phyloP scores from a whole-genome alignment of 768 basidiomycete genomes.

The Boletus speciosus region DNA sequence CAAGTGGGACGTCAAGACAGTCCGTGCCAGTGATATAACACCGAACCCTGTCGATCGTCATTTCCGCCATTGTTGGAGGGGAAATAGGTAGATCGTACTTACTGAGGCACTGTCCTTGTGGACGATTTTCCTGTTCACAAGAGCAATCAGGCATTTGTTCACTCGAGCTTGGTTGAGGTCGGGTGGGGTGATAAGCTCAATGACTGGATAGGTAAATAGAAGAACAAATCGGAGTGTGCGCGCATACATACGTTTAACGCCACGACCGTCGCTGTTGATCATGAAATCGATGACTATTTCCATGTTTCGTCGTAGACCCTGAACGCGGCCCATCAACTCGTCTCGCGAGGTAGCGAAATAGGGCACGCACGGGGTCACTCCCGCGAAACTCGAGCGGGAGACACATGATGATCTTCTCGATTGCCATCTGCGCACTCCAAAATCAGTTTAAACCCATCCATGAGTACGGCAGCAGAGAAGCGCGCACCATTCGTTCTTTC shows the following conservation, averaged over 20 bases:
- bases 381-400: slow-evolving; percentile 91
- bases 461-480: neutral
- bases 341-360: neutral
- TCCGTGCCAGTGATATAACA: slow-evolving; percentile 71
- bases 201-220: slow-evolving; percentile 45
- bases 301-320: slow-evolving; percentile 75
- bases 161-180: slow-evolving; percentile 88
- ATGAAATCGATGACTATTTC: slow-evolving; percentile 77
- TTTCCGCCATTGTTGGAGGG: neutral
- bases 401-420: slow-evolving; percentile 69
- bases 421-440: slow-evolving; percentile 40
- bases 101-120: slow-evolving; percentile 68
- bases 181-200: slow-evolving; percentile 72
- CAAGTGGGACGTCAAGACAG: slow-evolving; percentile 24
- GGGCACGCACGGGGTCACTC: slow-evolving; percentile 69
- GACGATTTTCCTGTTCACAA: slow-evolving; percentile 84
- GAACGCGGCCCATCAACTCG: neutral
- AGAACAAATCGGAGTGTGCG: neutral
- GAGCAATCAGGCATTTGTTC: slow-evolving; percentile 89
- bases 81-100: slow-evolving; percentile 10
- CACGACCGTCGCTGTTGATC: slow-evolving; percentile 58
- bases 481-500: slow-evolving; percentile 70
- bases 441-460: neutral
- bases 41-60: slow-evolving; percentile 46
- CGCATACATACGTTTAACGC: slow-evolving; percentile 55